Evolutionary conservation across 2,329 filamentous ascomycete genomes (phyloP).

Genomic region (Stachybotrys elegans): DNA sequence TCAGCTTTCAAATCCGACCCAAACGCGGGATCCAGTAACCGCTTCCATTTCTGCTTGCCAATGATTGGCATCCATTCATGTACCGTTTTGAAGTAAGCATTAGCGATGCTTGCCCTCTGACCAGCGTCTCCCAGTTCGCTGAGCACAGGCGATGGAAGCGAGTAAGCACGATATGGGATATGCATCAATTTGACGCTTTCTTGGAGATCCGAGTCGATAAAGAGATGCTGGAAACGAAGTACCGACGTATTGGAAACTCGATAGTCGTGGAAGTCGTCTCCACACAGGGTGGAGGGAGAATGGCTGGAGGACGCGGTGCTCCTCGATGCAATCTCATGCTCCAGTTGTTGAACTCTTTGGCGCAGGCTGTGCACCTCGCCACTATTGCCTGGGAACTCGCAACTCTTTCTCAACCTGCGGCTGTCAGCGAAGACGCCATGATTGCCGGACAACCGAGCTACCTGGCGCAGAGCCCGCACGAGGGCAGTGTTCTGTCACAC

Average conservation of each 20-base stretch:
- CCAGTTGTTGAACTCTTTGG: slow-evolving; percentile 8
- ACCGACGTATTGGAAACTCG: slow-evolving; percentile 1
- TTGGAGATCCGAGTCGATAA: slow-evolving; percentile 8
- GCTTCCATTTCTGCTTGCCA: slow-evolving; percentile 4
- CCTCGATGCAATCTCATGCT: slow-evolving; percentile 6
- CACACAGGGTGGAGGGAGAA: too few relatives aligned
- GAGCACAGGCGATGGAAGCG: slow-evolving; percentile 2
- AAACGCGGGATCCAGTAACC: slow-evolving; percentile 1
- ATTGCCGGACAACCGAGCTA: too few relatives aligned
- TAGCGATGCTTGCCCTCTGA: slow-evolving; percentile 3
- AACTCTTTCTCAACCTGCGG: slow-evolving; percentile 4
- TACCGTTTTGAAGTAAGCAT: slow-evolving; percentile 8
- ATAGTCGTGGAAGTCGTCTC: not conserved
- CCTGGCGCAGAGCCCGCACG: slow-evolving; percentile 9
- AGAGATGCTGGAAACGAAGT: slow-evolving; percentile 8
- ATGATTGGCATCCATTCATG: slow-evolving; percentile 11
- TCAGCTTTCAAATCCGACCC: slow-evolving; percentile 3
- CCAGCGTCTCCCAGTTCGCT: slow-evolving; percentile 2
- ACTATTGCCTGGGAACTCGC: slow-evolving; percentile 6
- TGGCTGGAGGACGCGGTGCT: slow-evolving; percentile 3
- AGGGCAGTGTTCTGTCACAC: slow-evolving; percentile 9
- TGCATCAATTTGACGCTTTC: not conserved
- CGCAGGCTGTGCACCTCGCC: slow-evolving; percentile 5
- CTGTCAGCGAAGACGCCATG: not conserved
- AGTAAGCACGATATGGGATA: not conserved